Base-by-base conservation (phyloP, 2,329 filamentous ascomycete genomes). In the Tolypocladium ovalisporum region DNA sequence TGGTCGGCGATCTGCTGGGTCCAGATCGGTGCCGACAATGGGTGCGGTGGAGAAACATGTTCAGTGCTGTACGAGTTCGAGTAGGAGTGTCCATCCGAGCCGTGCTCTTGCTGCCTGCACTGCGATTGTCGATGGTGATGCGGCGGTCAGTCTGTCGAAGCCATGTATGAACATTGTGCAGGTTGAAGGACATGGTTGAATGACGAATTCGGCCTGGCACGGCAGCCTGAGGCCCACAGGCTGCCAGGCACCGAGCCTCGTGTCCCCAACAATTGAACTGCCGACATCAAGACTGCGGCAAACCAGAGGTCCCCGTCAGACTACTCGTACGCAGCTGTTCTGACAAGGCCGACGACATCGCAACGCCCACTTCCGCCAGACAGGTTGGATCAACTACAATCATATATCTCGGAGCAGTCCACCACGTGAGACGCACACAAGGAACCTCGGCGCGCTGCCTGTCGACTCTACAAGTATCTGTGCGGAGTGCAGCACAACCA, bases 1-100 rank as follows among this genome's bases (percentile, higher is more conserved):
- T 13, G 34, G 42, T 36, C 22, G 53, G 42, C 35, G 56, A 57
- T 57, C 52, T 55, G 44, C 24, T 54, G 37, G 56, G 56, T 54
- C 56, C 53, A 55, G 56, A 55, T 55, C 56, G 54, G 54, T 56
- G 55, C n/a, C 54, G 47, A 35, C 34, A 29, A 17, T 42, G 54
- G 54, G 47, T 35, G 29, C 4, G 35, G 54, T 37, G 37, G 52
- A 32, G 52, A 54, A 37, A 42, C 17, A 32, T 37, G 36, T 39
- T n/a, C 36, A n/a, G 52, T 19, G 15, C 52, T 29, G 19, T n/a
- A n/a, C n/a, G n/a, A n/a, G n/a, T n/a, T n/a, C n/a, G n/a, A n/a
- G n/a, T n/a, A 19, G 29, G 44, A 5, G 22, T n/a, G 19, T 51
- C 47, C 17, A n/a, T 49, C 34, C 34, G 47, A 29, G 32, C 15